Evolutionary conservation across 306 rosid species (phyloP).

Genomic region (Hippophae tibetana): DNA sequence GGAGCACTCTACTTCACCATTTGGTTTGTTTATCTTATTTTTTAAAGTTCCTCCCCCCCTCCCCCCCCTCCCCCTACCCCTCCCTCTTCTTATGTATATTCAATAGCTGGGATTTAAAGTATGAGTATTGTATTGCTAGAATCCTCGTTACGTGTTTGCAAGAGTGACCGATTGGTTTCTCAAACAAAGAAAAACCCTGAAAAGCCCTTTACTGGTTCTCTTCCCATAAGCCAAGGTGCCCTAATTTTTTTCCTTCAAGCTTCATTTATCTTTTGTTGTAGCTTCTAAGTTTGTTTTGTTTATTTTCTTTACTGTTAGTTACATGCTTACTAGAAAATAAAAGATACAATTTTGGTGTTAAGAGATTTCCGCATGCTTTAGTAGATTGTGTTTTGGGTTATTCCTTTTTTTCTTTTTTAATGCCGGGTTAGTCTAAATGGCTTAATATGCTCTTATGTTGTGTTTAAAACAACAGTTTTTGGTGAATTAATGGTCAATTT

Average conservation of each 20-base stretch:
- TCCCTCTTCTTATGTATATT: not conserved
- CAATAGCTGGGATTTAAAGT: not conserved
- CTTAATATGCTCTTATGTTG: not conserved
- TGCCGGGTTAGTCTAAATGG: not conserved
- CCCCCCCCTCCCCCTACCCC: too few species aligned
- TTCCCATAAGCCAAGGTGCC: slow-evolving; percentile 51
- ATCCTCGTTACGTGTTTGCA: slow-evolving; percentile 41
- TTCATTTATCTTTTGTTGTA: too few species aligned
- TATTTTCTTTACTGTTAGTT: not conserved
- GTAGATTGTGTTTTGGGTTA: not conserved
- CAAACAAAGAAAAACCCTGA: slow-evolving; percentile 24
- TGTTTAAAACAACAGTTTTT: not conserved
- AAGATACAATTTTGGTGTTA: not conserved
- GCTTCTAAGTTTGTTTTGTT: not conserved
- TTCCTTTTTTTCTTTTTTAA: not conserved
- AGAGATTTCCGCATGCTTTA: not conserved
- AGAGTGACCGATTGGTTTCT: slow-evolving; percentile 11
- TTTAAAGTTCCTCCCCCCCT: not conserved
- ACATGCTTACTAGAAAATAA: not conserved
- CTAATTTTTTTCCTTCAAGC: too few species aligned
- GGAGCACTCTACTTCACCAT: slow-evolving; percentile 46
- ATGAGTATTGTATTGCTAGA: slow-evolving; percentile 24
- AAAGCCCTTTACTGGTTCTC: slow-evolving; percentile 29
- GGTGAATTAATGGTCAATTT: not conserved
- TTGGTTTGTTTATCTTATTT: slow-evolving; percentile 25